Evolutionary conservation across 495 filamentous ascomycete genomes (phyloP).

Genomic region (Bacidia rubella): DNA sequence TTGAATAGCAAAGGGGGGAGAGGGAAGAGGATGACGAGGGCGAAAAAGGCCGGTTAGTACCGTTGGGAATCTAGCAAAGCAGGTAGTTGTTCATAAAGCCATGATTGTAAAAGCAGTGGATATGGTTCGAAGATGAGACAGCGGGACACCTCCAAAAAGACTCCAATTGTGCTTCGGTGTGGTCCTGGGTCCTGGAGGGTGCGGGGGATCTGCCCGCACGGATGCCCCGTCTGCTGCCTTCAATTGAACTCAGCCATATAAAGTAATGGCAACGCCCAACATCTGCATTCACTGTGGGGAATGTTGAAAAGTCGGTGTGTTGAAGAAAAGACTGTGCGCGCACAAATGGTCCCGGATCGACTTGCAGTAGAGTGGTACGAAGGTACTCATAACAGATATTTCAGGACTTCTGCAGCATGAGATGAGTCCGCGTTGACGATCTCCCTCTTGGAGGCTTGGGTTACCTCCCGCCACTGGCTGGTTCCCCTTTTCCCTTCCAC

Average conservation of each 20-base stretch:
- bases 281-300: neutral
- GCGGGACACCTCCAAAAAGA: conserved; percentile 24
- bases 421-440: neutral
- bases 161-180: conserved; percentile 4
- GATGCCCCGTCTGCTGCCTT: neutral
- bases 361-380: neutral
- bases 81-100: too few relatives aligned
- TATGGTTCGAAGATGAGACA: conserved; percentile 18
- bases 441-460: neutral
- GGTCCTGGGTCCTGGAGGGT: neutral
- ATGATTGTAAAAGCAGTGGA: too few relatives aligned
- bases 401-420: neutral
- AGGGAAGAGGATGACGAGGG: too few relatives aligned
- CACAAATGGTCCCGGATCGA: neutral
- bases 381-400: too few relatives aligned
- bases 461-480: neutral
- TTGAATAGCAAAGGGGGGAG: neutral
- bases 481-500: neutral
- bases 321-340: neutral
- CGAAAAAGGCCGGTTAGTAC: neutral
- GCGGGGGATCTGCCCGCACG: neutral
- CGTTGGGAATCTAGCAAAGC: neutral
- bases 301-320: neutral
- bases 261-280: neutral
- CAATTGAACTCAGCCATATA: neutral